Conservation (phyloP, 495 filamentous ascomycete genomes). For the Usnea hakonensis region DNA sequence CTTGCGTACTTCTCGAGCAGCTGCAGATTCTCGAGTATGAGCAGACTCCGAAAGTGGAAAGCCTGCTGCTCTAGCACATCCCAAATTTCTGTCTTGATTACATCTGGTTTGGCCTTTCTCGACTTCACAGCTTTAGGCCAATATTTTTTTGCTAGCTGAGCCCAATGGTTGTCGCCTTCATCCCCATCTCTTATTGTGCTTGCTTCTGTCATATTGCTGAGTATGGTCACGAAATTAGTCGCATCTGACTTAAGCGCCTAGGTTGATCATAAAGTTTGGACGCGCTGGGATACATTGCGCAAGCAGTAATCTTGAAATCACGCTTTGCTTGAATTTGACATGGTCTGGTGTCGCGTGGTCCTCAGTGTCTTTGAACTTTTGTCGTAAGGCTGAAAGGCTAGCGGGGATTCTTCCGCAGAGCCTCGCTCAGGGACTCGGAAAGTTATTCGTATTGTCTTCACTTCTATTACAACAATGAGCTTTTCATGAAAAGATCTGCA, state of each 20-base stretch:
- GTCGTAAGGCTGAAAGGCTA: slow-evolving; percentile 3
- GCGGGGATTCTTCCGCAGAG: slow-evolving; percentile 25
- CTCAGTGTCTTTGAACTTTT: too few species aligned
- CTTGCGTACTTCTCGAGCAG: slow-evolving; percentile 68
- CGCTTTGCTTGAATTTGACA: too few species aligned
- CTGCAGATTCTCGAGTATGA: slow-evolving; percentile 83
- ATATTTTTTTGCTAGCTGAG: slow-evolving; percentile 70
- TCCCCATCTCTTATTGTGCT: slow-evolving; percentile 12
- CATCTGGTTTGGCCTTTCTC: slow-evolving; percentile 71
- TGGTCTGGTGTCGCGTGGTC: too few species aligned
- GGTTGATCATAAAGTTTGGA: neutral
- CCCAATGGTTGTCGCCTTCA: slow-evolving; percentile 73
- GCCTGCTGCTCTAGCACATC: slow-evolving; percentile 72
- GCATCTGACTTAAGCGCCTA: neutral
- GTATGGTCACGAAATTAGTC: neutral
- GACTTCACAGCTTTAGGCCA: slow-evolving; percentile 68
- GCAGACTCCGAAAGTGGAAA: slow-evolving; percentile 68
- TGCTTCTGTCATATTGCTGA: neutral
- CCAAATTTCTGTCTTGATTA: slow-evolving; percentile 86
- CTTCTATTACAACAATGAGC: neutral
- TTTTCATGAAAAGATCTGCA: neutral
- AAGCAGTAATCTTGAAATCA: neutral
- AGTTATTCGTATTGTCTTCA: neutral
- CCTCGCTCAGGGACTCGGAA: slow-evolving; percentile 16
- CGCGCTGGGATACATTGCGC: neutral